A percentile compares a stretch with the other conserved stretches of the same genome.
Evolutionary conservation across 2,329 filamentous ascomycete genomes (phyloP).

Genomic region (Nothophaeocryptopus gaeumannii): DNA sequence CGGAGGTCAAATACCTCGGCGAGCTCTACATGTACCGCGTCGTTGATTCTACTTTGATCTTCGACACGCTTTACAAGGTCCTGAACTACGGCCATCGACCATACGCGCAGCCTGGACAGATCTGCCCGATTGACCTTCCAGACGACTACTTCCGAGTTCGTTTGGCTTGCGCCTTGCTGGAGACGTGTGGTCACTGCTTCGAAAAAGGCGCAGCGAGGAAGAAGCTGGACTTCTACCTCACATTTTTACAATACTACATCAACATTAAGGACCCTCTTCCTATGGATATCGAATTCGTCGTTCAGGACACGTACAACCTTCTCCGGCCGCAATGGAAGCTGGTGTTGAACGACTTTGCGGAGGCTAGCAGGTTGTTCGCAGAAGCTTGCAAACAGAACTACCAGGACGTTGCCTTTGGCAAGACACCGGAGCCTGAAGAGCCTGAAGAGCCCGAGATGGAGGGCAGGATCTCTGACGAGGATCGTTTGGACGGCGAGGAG

Average conservation of each 20-base stretch:
- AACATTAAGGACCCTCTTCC: slow-evolving; percentile 84
- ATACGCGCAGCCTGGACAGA: slow-evolving; percentile 72
- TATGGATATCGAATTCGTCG: slow-evolving; percentile 95
- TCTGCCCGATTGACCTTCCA: slow-evolving; percentile 77
- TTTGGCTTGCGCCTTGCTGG: slow-evolving; percentile 80
- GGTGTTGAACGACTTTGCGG: slow-evolving; percentile 67
- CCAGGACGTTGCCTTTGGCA: slow-evolving; percentile 71
- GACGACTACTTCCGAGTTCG: slow-evolving; percentile 97
- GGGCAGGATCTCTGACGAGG: slow-evolving; percentile 67
- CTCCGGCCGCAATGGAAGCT: slow-evolving; percentile 92
- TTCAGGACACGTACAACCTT: slow-evolving; percentile 84
- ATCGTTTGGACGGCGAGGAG: slow-evolving; percentile 60
- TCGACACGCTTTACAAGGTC: slow-evolving; percentile 92
- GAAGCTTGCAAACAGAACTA: slow-evolving; percentile 89
- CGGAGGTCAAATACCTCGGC: slow-evolving; percentile 92
- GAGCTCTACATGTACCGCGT: slow-evolving; percentile 98
- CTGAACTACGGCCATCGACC: slow-evolving; percentile 84
- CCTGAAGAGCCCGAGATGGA: slow-evolving; percentile 39
- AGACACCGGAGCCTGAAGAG: slow-evolving; percentile 68
- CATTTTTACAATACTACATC: slow-evolving; percentile 96
- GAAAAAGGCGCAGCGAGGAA: slow-evolving; percentile 90
- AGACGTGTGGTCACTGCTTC: slow-evolving; percentile 95
- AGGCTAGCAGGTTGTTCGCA: slow-evolving; percentile 79
- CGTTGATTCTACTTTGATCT: slow-evolving; percentile 91
- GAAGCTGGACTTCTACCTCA: slow-evolving; percentile 96